Percentiles rank a stretch among this genome's conserved stretches.
Evolutionary conservation across 306 rosid species (phyloP).

Genomic region (Medicago lupulina): DNA sequence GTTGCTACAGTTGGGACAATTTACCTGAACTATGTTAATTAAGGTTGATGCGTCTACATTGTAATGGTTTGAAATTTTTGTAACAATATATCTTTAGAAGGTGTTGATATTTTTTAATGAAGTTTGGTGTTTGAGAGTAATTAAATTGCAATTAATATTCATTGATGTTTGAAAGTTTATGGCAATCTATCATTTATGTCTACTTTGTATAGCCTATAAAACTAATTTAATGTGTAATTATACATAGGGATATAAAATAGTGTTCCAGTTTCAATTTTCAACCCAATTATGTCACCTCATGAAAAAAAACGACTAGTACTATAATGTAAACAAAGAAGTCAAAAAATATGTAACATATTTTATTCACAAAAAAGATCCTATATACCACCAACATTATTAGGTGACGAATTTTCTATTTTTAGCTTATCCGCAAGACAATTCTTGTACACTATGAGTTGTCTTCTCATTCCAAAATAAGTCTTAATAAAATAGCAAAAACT

Average conservation of each 20-base stretch:
- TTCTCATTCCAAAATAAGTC: not conserved
- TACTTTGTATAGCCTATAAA: not conserved
- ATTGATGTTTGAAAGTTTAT: not conserved
- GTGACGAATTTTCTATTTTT: too few relatives aligned
- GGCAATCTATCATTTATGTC: not conserved
- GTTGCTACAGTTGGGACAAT: conserved; percentile 71
- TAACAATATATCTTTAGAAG: conserved; percentile 27
- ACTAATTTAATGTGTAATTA: too few relatives aligned
- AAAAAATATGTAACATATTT: too few relatives aligned
- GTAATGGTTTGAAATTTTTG: conserved; percentile 16
- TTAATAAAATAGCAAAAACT: not conserved
- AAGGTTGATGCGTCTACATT: conserved; percentile 20
- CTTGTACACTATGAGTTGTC: not conserved
- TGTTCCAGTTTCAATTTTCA: too few relatives aligned
- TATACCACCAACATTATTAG: too few relatives aligned
- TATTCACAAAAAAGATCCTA: too few relatives aligned
- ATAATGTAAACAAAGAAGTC: too few relatives aligned
- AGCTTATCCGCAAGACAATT: too few relatives aligned
- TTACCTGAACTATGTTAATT: conserved; percentile 72
- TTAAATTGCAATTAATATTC: not conserved
- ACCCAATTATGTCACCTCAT: too few relatives aligned
- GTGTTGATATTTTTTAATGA: not conserved
- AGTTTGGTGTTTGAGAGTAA: conserved; percentile 17
- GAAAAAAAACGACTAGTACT: too few relatives aligned
- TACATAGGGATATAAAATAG: too few relatives aligned